Evolutionary conservation across 805 yeast genomes (phyloP).

Genomic region (Starmerella bombicola): DNA sequence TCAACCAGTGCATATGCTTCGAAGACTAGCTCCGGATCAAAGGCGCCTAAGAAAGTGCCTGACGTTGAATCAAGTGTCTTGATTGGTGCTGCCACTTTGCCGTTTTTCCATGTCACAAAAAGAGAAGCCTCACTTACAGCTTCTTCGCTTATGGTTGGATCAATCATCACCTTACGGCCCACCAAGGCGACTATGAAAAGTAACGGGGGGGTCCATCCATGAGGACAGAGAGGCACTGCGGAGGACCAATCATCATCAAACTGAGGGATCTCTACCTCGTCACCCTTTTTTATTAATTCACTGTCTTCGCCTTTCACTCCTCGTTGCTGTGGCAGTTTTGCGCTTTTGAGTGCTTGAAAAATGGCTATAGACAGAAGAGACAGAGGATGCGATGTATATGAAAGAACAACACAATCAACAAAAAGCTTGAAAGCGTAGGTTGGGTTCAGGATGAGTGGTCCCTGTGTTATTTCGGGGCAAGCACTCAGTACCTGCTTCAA

Average conservation of each 20-base stretch:
- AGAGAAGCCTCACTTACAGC: slow-evolving; percentile 78
- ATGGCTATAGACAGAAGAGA: slow-evolving; percentile 67
- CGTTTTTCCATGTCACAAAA: slow-evolving; percentile 56
- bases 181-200: slow-evolving; percentile 64
- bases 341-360: slow-evolving; percentile 68
- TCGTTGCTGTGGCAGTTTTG: slow-evolving; percentile 59
- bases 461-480: slow-evolving; percentile 34
- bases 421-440: slow-evolving; percentile 64
- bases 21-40: slow-evolving; percentile 29
- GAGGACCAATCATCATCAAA: slow-evolving; percentile 80
- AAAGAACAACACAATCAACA: slow-evolving; percentile 68
- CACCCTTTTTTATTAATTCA: slow-evolving; percentile 12
- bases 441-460: slow-evolving; percentile 42
- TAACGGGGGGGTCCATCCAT: slow-evolving; percentile 53
- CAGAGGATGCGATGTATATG: slow-evolving; percentile 69
- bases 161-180: slow-evolving; percentile 53
- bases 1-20: slow-evolving; percentile 48
- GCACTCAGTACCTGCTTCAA: slow-evolving; percentile 36
- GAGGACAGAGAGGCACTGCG: slow-evolving; percentile 36
- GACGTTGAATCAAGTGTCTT: slow-evolving; percentile 52
- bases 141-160: slow-evolving; percentile 82
- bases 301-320: slow-evolving; percentile 33
- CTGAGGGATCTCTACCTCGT: slow-evolving; percentile 74
- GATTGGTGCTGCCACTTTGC: slow-evolving; percentile 60
- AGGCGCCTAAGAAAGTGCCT: slow-evolving; percentile 38